These are phyloP conservation scores for Yamadazyma trypodendri DNA, from an alignment of 1,139 yeast genomes.

Conservation along the genomic window DNA sequence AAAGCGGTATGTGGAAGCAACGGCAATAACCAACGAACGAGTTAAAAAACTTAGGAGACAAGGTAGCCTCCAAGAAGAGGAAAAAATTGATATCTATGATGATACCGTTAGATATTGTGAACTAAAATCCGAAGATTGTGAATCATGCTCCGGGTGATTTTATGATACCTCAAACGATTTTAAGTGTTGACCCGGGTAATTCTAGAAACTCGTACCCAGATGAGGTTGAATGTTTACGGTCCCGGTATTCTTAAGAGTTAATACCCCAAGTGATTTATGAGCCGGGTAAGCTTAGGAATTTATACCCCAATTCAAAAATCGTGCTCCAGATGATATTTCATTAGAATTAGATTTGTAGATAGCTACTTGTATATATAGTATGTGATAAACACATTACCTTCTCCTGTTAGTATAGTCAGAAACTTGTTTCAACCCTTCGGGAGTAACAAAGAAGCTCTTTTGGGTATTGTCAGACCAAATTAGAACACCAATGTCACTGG, in stretches of 20 bases:
- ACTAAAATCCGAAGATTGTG: conserved; percentile 39
- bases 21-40: conserved; percentile 7
- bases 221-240: too few relatives aligned
- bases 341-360: conserved; percentile 7
- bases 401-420: conserved; percentile 79
- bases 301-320: too few relatives aligned
- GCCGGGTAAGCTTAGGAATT: too few relatives aligned
- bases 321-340: too few relatives aligned
- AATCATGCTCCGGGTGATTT: conserved; percentile 43
- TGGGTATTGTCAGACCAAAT: conserved; percentile 78
- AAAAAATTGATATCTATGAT: conserved; percentile 27
- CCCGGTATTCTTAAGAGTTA: too few relatives aligned
- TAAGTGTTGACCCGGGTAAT: too few relatives aligned
- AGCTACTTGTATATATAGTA: conserved; percentile 4
- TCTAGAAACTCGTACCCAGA: too few relatives aligned
- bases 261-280: too few relatives aligned
- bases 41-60: too few relatives aligned
- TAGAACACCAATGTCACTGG: conserved; percentile 86
- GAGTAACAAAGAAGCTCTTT: conserved; percentile 74
- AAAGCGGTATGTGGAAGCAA: conserved; percentile 19
- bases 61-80: too few relatives aligned
- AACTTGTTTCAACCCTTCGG: conserved; percentile 85
- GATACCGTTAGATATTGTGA: conserved; percentile 40
- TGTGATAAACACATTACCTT: conserved; percentile 16
- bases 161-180: too few relatives aligned